Evolutionary conservation across 257 asterid species (phyloP), one percentile per base, ranked within the genome.

Genomic region (Fraxinus excelsior): DNA sequence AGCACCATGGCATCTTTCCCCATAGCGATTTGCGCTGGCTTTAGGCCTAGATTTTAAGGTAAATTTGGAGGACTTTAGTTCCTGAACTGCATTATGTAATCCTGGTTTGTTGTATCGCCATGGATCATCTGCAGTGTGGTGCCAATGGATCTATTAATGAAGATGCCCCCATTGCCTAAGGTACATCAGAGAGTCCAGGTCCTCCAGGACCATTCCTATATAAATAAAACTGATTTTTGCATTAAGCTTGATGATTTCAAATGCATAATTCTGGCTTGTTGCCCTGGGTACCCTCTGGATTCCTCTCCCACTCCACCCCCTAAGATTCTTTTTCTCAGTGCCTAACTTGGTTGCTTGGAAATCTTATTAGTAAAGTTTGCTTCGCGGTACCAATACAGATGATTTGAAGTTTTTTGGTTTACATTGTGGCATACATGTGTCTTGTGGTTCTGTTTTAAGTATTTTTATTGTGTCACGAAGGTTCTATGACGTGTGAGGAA

Each of bases 131-230:
- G 29, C 5, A 23, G 18, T 60, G 29, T 2, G 5, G 18, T 60
- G 67, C 67, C 14, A 0, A 60, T 60, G 18, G 11, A 60, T 60
- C 32, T 60, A 60, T 8, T 21, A 8, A 14, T 49, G 31, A 21
- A 26, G 21, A 78, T 62, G 66, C 37, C 76, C 12, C 51, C 72
- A 71, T 28, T 26, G 8, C 18, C n/a, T 25, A 32, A n/a, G 44
- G 56, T 70, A 28, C 46, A 38, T 34, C 62, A 49, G 37, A 73
- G 70, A 49, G 67, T 71, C 14, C 40, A 67, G 11, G n/a, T 8
- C 69, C 35, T 71, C 14, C 40, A 67, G 11, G n/a, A 14, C 69
- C 35, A 53, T 79, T 71, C 56, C 29, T 51, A 9, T 65, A 66
- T 26, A 73, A 60, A 60, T 10, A 60, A 25, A 73, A 58, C 71